Percentiles rank a stretch among this genome's conserved stretches.
Evolutionary conservation across 257 asterid species (phyloP).

Genomic region (Knoxia roxburghii): DNA sequence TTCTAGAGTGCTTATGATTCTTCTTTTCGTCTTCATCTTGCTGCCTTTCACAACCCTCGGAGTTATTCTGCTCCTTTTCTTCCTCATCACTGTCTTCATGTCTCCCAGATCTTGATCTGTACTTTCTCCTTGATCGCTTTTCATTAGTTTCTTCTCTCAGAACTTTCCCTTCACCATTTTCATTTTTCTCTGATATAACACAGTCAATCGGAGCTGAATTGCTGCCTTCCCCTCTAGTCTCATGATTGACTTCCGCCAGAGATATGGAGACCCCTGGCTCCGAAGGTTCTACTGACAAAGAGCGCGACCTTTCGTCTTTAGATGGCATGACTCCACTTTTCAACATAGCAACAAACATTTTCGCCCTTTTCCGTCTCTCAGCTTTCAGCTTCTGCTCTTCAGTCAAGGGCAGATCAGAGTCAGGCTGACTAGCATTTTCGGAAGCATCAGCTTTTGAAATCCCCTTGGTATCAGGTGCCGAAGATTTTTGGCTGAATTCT

Average conservation of each 20-base stretch:
- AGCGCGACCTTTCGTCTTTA: constrained; percentile 42
- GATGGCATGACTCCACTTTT: constrained; percentile 53
- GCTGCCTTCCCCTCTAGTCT: constrained; percentile 36
- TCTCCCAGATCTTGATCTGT: constrained; percentile 44
- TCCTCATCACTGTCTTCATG: constrained; percentile 30
- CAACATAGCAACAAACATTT: constrained; percentile 77
- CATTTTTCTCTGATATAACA: constrained; percentile 27
- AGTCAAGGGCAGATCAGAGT: constrained; percentile 44
- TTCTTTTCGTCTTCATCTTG: constrained; percentile 31
- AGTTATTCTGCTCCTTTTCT: constrained; percentile 23
- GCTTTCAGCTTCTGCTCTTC: constrained; percentile 82
- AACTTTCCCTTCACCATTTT: constrained; percentile 23
- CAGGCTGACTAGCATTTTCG: constrained; percentile 33
- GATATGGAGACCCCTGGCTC: constrained; percentile 34
- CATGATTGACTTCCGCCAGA: constrained; percentile 25
- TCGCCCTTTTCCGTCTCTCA: constrained; percentile 85
- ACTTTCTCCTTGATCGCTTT: constrained; percentile 34
- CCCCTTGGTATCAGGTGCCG: constrained; percentile 14
- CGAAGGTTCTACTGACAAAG: constrained; percentile 57
- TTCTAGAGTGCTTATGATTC: constrained; percentile 26
- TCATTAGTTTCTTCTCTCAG: constrained; percentile 39
- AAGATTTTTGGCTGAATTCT: constrained; percentile 10
- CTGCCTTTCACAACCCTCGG: constrained; percentile 29
- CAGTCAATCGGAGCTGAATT: constrained; percentile 37
- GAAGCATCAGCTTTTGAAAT: constrained; percentile 19